phyloP scores from a whole-genome alignment of 2,329 filamentous ascomycete species.

The Fusarium fujikuroi region DNA sequence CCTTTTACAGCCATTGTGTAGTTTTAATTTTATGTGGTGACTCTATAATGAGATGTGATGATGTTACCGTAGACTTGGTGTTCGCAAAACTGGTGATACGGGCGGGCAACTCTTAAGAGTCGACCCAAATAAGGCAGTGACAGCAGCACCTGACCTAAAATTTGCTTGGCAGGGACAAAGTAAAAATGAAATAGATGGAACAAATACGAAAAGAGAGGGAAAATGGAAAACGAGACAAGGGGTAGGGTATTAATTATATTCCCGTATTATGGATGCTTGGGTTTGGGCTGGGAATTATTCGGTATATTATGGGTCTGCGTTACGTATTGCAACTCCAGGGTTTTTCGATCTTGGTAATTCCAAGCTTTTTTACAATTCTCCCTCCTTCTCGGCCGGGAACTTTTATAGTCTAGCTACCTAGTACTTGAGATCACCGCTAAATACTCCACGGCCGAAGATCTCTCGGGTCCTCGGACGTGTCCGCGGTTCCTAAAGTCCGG shows the following conservation, averaged over 20 bases:
- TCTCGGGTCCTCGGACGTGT: constrained; percentile 6
- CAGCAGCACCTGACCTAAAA: neutral
- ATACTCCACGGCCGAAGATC: neutral
- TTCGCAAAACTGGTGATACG: neutral
- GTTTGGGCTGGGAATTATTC: neutral
- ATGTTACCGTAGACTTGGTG: neutral
- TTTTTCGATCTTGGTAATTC: neutral
- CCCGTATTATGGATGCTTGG: neutral
- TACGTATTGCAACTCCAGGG: constrained; percentile 10
- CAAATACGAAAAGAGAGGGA: neutral
- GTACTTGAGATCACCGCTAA: neutral
- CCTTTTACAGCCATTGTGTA: constrained; percentile 47
- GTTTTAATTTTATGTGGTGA: neutral
- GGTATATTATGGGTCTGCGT: constrained; percentile 17
- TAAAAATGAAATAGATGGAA: neutral
- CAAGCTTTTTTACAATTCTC: constrained; percentile 20
- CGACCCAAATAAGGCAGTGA: constrained; percentile 7
- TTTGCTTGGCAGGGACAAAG: constrained; percentile 5
- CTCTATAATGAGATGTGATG: neutral
- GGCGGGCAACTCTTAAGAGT: neutral
- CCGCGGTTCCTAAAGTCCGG: constrained; percentile 19
- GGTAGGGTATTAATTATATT: constrained; percentile 18
- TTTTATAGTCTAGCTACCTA: too few species aligned
- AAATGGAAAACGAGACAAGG: neutral
- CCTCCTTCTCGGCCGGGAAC: constrained; percentile 20